Evolutionary conservation across 2,329 filamentous ascomycete genomes (phyloP), one percentile per base, ranked within the genome.

Genomic region (Fusarium kyushuense): DNA sequence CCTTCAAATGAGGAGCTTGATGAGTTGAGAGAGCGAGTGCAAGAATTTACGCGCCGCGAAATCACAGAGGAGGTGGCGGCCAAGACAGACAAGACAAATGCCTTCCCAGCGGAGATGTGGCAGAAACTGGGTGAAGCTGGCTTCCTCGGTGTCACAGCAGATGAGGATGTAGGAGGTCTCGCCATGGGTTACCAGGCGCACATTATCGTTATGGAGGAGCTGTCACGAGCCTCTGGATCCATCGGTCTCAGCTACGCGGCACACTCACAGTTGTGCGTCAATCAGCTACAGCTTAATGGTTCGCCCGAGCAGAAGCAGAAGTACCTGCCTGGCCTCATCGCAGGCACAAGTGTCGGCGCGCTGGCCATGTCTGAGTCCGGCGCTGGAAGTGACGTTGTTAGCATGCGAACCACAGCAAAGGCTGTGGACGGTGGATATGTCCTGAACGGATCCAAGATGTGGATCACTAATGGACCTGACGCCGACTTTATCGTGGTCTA

Each of bases 381-480:
- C 9, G 90, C 95, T 1, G 95, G 95, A 16, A 94, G 91, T 71
- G 95, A 99, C 80, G 95, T 99, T 5, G 94, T 99, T 29, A 92
- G 91, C 79, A 98, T 98, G 95, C 93, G 94, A 78, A 96, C 90
- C 43, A 90, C 88, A 5, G 95, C 94, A 0, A 91, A 88, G 77
- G 84, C 87, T 67, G 92, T 93, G 13, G 92, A 96, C 73, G 94
- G 94, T 35, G 95, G 95, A 29, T 97, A 92, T 78, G 66, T 94
- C 21, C 83, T 99, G 56, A 93, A 94, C 75, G 95, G 94, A 32
- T 92, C 90, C 63, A 97, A 99, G 85, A 97, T 98, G 95, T 99
- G 95, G 95, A 99, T 99, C 77, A 99, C 95, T 65, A 99, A 99
- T 80, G 93, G 95, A 6, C 95, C 95, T 1, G 94, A 98, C 77